Evolutionary conservation across 495 filamentous ascomycete species (phyloP).

Genomic region (Annulohypoxylon moriforme): DNA sequence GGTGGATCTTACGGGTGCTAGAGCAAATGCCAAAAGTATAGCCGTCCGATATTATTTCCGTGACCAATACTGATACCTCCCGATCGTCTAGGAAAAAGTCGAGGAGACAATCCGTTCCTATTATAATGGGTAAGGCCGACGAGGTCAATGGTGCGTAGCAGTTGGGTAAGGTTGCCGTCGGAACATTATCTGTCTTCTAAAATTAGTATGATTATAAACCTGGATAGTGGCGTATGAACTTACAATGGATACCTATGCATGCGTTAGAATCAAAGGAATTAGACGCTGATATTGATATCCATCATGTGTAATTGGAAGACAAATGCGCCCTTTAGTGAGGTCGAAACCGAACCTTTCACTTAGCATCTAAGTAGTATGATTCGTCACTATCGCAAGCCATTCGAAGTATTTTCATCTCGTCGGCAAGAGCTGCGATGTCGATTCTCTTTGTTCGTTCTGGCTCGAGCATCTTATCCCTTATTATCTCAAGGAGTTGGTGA

Average conservation of each 20-base stretch:
- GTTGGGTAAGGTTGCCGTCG: background rate
- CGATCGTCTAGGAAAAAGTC: slow-evolving; percentile 8
- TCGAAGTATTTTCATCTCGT: slow-evolving; percentile 18
- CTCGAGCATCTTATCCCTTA: slow-evolving; percentile 34
- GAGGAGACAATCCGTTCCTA: slow-evolving; percentile 9
- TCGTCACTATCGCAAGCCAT: slow-evolving; percentile 2
- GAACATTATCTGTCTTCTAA: background rate
- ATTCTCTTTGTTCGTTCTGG: slow-evolving; percentile 23
- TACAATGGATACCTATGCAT: background rate
- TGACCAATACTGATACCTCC: background rate
- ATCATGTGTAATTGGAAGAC: background rate
- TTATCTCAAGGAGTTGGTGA: slow-evolving; percentile 31
- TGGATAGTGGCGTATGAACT: background rate
- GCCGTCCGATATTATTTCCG: background rate
- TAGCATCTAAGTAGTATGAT: slow-evolving; percentile 28
- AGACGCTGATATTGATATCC: background rate
- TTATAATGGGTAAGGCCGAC: slow-evolving; percentile 9
- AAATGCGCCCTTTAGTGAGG: background rate
- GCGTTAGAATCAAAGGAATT: background rate
- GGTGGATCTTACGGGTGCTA: slow-evolving; percentile 20
- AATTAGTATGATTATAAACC: background rate
- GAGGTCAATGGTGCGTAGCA: background rate
- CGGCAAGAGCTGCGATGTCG: background rate
- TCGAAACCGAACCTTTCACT: too few relatives aligned
- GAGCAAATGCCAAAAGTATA: slow-evolving; percentile 11